Evolutionary conservation across 345 rosid genomes (phyloP).

Genomic region (Arabidopsis arenosa): DNA sequence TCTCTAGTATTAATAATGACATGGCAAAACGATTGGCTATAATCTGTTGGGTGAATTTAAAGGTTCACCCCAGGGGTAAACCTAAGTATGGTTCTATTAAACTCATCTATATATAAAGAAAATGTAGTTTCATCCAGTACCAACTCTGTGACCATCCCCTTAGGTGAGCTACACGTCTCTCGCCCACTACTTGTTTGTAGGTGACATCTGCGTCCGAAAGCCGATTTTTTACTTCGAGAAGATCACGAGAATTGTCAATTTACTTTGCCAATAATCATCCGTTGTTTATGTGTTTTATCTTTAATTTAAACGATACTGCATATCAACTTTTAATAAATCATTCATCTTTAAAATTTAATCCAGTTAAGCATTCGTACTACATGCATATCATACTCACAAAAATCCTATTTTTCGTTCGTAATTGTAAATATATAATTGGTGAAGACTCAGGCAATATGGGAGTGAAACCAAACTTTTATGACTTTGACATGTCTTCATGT

Average conservation of each 20-base stretch:
- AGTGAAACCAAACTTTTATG: conserved; percentile 11
- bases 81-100: no score
- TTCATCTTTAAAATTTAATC: background rate
- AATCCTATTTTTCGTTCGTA: background rate
- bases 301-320: background rate
- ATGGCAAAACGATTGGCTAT: no score
- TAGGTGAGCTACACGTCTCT: conserved; percentile 5
- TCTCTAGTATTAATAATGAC: no score
- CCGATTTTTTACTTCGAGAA: background rate
- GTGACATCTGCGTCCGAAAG: background rate
- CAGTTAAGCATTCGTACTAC: background rate
- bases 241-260: background rate
- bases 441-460: background rate
- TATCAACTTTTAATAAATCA: background rate
- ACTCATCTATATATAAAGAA: background rate
- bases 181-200: background rate
- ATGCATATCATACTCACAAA: background rate
- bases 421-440: background rate
- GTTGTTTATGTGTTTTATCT: background rate
- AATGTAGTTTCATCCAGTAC: background rate
- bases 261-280: background rate
- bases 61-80: no score
- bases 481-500: conserved; percentile 22
- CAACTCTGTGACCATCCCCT: background rate
- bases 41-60: no score